phyloP scores from a whole-genome alignment of 495 filamentous ascomycete species.

The Talaromyces thailandensis region DNA sequence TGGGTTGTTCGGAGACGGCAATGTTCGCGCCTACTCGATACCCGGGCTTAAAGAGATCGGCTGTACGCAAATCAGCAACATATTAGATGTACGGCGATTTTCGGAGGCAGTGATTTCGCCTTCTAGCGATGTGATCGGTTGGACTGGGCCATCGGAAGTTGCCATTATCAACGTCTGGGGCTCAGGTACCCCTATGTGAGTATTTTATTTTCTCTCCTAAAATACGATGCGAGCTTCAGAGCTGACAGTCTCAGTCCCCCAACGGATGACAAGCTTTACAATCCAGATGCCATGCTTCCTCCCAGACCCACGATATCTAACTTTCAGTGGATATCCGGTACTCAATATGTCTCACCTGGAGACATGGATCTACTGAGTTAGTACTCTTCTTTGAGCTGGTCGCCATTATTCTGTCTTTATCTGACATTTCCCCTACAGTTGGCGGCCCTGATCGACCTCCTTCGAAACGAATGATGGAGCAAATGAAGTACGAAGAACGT shows the following conservation, averaged over 20 bases:
- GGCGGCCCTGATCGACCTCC: constrained; percentile 82
- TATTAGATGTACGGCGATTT: constrained; percentile 65
- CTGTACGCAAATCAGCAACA: constrained; percentile 47
- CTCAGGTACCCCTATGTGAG: constrained; percentile 48
- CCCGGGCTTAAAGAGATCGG: constrained; percentile 81
- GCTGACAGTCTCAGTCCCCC: constrained; percentile 31
- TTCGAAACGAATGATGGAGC: constrained; percentile 65
- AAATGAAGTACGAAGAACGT: constrained; percentile 50
- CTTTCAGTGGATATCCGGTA: constrained; percentile 91
- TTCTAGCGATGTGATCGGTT: constrained; percentile 74
- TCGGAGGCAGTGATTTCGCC: constrained; percentile 57
- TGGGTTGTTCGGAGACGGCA: constrained; percentile 73
- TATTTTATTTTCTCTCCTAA: neutral
- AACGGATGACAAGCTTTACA: constrained; percentile 66
- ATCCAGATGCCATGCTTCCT: constrained; percentile 60
- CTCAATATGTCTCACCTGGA: constrained; percentile 79
- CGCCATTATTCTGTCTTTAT: constrained; percentile 1
- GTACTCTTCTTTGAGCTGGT: constrained; percentile 9
- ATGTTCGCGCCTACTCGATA: constrained; percentile 69
- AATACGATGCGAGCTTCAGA: constrained; percentile 17
- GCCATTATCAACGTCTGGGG: constrained; percentile 76
- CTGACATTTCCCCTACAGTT: constrained; percentile 30
- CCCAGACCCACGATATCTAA: constrained; percentile 91
- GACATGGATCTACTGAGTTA: constrained; percentile 79
- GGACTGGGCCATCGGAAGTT: constrained; percentile 84